phyloP scores from a whole-genome alignment of 2,329 filamentous ascomycete species.

The Beauveria sp. region DNA sequence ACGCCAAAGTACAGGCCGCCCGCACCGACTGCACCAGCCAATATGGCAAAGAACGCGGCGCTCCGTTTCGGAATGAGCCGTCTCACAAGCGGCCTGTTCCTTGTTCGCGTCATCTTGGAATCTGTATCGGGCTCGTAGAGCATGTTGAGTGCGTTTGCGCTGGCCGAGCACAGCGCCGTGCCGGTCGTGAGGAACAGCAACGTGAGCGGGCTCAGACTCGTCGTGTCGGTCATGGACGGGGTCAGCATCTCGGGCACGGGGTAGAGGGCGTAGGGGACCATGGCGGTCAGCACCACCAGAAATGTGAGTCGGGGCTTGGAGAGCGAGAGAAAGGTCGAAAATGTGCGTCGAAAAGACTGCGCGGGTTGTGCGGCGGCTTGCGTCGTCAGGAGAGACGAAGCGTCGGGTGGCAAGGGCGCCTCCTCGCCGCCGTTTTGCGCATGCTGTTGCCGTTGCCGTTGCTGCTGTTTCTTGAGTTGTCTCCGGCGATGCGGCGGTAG shows the following conservation, averaged over 20 bases:
- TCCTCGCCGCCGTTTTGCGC: constrained; percentile 14
- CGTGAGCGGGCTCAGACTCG: constrained; percentile 83
- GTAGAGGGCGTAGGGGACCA: constrained; percentile 86
- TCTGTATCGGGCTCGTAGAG: constrained; percentile 87
- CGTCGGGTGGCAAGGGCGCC: constrained; percentile 35
- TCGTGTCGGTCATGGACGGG: constrained; percentile 56
- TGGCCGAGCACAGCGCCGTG: constrained; percentile 81
- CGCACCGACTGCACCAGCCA: constrained; percentile 61
- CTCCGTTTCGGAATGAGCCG: constrained; percentile 63
- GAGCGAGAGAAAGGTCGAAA: constrained; percentile 80
- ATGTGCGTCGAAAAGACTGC: constrained; percentile 51
- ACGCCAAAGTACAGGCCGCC: constrained; percentile 78
- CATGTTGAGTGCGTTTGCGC: constrained; percentile 95
- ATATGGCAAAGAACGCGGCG: constrained; percentile 72
- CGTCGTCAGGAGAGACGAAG: constrained; percentile 48
- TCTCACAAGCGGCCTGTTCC: constrained; percentile 81
- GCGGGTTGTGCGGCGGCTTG: constrained; percentile 42
- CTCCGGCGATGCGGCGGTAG: constrained; percentile 28
- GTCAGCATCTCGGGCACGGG: constrained; percentile 81
- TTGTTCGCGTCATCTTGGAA: constrained; percentile 86
- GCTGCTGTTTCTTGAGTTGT: constrained; percentile 23
- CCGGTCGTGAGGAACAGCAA: constrained; percentile 86
- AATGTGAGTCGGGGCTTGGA: constrained; percentile 93
- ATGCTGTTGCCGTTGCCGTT: constrained; percentile 13
- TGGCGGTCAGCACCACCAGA: constrained; percentile 83